Base-by-base conservation (phyloP, 1,284 basidiomycete genomes). In the Ceratobasidium sp. region DNA sequence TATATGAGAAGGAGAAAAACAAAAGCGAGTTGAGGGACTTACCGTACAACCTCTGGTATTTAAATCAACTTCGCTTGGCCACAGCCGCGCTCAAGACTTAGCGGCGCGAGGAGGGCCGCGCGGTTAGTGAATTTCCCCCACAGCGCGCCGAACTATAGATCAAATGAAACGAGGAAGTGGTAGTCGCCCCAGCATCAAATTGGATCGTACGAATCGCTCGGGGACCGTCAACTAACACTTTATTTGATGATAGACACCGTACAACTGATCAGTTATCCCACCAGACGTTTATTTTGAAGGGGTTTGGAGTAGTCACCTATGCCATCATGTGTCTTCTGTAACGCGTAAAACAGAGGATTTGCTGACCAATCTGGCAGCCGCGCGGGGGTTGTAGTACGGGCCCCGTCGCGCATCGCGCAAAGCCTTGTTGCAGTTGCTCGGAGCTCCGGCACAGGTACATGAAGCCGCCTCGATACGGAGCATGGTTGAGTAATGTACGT, bases 361-460 rank as follows among this genome's bases (percentile, higher is more conserved):
- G 49, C 53, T 33, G 53, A 56, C 53, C 28, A 56, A 56, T 31
- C 10, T 17, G 8, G 15, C 8, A 3, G 6, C 53, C 53, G 53
- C 53, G 53, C 53, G 53, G 39, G 39, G 39, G 53, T 28, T 56
- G 28, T 10, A 20, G 20, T 31, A 10, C 53, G 53, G 53, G 26
- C 53, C 53, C 53, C 53, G 53, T 56, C 53, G 53, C 53, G 53
- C 53, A 20, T 56, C 53, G 53, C 53, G 53, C 15, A 56, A 56
- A 56, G 8, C 26, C 31, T 26, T 28, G 10, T 20, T 33, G 53
- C 23, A 11, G 31, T 3, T 28, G 28, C 53, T 56, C 53, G 53
- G 53, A 31, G 53, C 53, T 51, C 23, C 53, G 53, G 53, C 26
- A 23, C 6, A 56, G 49, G n/a, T 4, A 23, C 49, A 17, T 17